Evolutionary conservation across 2,329 filamentous ascomycete genomes (phyloP), one percentile per base, ranked within the genome.

Genomic region (Tetracladium maxilliforme): DNA sequence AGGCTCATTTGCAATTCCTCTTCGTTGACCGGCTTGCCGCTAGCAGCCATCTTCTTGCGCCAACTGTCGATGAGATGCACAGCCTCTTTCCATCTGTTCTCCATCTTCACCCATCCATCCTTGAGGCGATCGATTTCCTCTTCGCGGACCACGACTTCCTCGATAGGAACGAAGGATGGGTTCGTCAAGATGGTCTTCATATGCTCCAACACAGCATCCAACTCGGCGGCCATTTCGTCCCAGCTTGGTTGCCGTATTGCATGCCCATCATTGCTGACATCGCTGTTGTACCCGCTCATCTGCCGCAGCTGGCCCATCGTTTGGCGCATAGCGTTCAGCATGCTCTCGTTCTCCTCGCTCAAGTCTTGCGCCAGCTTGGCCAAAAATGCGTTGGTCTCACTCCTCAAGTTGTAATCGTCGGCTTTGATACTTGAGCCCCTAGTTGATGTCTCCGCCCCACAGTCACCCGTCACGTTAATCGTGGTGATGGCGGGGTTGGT

Each of bases 141-240:
- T 35, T 98, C 87, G 27, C 87, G 72, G n/a, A 84, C 55, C 42
- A 92, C 76, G 3, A 98, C 83, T 47, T 95, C 90, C 40, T 95
- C 90, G 13, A 95, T 70, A 1, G 87, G 81, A 10, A 94, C 90
- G 46, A 95, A 98, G 3, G 86, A 92, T 2, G 90, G 90, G 42
- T 95, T 95, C 7, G 84, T 94, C 22, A 98, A 61, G 19, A 98
- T 69, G 3, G 67, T 77, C 35, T 79, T 70, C 34, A 98, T 65
- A 43, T 92, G 83, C 17, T 79, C 71, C 31, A 95, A 61, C 7
- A 92, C 73, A 6, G 58, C 58, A 26, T 86, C 75, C 52, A 94
- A 70, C 34, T 92, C 79, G 7, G 54, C 45, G 1, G 77, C 70
- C 32, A 95, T 51, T 6, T 58, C 64, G 22, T 86, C 78, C 38